Evolutionary conservation across 1,284 basidiomycete species (phyloP), one percentile per base, ranked within the genome.

Genomic region (Ustilago shanxiensis): DNA sequence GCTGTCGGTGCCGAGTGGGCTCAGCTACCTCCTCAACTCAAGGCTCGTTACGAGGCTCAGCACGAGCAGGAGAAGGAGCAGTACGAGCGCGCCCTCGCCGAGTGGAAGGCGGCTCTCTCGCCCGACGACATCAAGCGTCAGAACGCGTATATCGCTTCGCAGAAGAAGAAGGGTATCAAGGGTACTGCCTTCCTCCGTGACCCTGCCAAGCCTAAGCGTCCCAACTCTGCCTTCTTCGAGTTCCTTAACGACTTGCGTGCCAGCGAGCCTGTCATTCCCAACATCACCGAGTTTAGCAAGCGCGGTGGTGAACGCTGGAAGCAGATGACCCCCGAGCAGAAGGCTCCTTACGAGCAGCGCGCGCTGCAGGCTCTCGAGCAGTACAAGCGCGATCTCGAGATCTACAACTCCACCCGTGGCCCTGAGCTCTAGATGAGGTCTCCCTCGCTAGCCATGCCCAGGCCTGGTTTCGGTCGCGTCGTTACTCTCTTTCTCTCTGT

Each of bases 61-160:
- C 70, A 76, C 51, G 82, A 72, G 44, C 56, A 74, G 62, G 72
- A 72, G 45, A 79, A 78, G 68, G 70, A 58, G 31, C 54, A 67
- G 41, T 83, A 84, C 69, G 75, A 78, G 57, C 70, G 67, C 39
- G 82, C 65, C 4, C 66, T 84, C 33, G 65, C 73, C 58, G 61
- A 68, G 37, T 85, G 83, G 83, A 72, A 76, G 44, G 70, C 74
- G 10, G 53, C 57, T 33, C 70, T 85, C 20, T 79, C 82, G 7
- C 69, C 83, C 28, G 81, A 83, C 10, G 83, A 84, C 60, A 81
- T 85, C 60, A 66, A 74, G 68, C 76, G 82, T 18, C 81, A 85
- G 69, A 84, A 85, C 63, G 73, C 71, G 24, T 85, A 80, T 64
- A 70, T 80, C 35, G 53, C 62, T 26, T 60, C 70, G 50, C 82